phyloP scores from a whole-genome alignment of 108 stramenopile species.

The Skeletonema marinoi region DNA sequence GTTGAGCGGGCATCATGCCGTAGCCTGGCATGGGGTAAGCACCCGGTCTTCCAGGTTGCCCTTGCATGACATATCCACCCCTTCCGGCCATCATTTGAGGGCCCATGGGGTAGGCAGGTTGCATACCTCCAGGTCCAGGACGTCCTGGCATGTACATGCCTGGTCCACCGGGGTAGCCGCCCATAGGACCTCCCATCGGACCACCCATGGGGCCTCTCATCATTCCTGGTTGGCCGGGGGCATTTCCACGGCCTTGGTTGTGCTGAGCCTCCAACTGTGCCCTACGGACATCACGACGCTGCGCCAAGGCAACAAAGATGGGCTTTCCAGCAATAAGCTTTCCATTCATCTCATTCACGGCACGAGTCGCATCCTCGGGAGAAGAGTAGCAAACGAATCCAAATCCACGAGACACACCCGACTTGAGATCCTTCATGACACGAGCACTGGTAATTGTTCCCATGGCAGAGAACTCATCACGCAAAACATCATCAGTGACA shows the following conservation, averaged over 20 bases:
- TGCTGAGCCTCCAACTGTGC: constrained; percentile 97
- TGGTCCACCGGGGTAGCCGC: constrained; percentile 69
- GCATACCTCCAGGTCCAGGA: constrained; percentile 90
- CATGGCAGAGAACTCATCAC: constrained; percentile 92
- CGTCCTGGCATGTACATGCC: constrained; percentile 89
- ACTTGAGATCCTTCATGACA: constrained; percentile 92
- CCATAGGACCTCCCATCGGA: constrained; percentile 87
- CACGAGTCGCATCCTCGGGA: constrained; percentile 96
- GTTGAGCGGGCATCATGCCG: constrained; percentile 50
- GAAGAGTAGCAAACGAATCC: constrained; percentile 98
- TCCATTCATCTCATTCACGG: constrained; percentile 97
- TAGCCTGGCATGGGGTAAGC: constrained; percentile 65
- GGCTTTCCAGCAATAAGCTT: constrained; percentile 96
- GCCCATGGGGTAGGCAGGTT: constrained; percentile 87
- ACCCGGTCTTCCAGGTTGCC: constrained; percentile 40
- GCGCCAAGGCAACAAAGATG: constrained; percentile 95
- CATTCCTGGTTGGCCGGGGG: constrained; percentile 77
- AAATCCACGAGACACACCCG: constrained; percentile 90
- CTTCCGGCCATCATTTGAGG: constrained; percentile 88
- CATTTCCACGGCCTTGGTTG: constrained; percentile 57
- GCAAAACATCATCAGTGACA: constrained; percentile 93
- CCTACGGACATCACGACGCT: constrained; percentile 94
- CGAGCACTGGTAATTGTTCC: constrained; percentile 97
- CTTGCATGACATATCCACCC: constrained; percentile 72
- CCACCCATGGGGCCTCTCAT: constrained; percentile 53